Percentiles rank a stretch among this genome's conserved stretches.
Evolutionary conservation across 805 yeast species (phyloP).

Genomic region (Candida gorgasii): DNA sequence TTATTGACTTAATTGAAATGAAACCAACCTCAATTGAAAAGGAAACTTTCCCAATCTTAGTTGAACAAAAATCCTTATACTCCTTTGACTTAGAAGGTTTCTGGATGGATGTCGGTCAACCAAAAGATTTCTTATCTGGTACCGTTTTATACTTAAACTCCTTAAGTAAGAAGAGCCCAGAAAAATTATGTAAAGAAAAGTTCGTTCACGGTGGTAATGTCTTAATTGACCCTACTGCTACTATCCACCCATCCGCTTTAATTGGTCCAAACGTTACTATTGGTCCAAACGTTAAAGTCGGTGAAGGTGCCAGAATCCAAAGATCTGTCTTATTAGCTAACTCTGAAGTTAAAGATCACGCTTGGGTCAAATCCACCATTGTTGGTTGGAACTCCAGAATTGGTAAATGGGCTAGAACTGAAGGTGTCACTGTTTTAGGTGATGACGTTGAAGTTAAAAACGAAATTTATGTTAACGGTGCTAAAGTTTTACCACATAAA

Average conservation of each 20-base stretch:
- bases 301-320: constrained; percentile 98
- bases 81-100: constrained; percentile 97
- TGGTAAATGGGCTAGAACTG: constrained; percentile 98
- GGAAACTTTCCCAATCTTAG: constrained; percentile 98
- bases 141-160: constrained; percentile 89
- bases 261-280: constrained; percentile 98
- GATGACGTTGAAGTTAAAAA: constrained; percentile 98
- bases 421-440: constrained; percentile 96
- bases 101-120: constrained; percentile 99
- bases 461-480: constrained; percentile 98
- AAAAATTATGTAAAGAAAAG: constrained; percentile 63
- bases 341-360: constrained; percentile 93
- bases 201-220: constrained; percentile 83
- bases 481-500: constrained; percentile 98
- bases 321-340: constrained; percentile 90
- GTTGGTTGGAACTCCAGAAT: constrained; percentile 99
- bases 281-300: constrained; percentile 94
- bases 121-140: constrained; percentile 98
- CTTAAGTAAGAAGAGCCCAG: constrained; percentile 76
- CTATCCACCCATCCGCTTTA: constrained; percentile 87
- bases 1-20: constrained; percentile 93
- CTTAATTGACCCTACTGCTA: constrained; percentile 92
- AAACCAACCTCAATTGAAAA: constrained; percentile 99
- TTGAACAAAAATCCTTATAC: constrained; percentile 83
- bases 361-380: constrained; percentile 95